phyloP scores from a whole-genome alignment of 2,329 filamentous ascomycete genomes.

The Amylocarpus encephaloides region DNA sequence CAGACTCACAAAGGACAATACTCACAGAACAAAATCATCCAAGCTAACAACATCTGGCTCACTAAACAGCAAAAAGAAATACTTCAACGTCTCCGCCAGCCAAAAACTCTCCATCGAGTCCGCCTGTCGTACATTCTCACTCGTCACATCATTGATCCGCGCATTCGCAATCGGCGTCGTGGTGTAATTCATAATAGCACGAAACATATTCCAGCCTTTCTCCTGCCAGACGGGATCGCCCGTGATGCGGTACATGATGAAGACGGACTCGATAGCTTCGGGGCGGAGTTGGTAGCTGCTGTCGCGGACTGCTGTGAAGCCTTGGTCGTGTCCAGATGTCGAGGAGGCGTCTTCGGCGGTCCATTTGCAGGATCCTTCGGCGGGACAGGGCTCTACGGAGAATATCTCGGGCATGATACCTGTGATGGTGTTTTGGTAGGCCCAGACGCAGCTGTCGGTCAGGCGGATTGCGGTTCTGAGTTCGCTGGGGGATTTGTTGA shows the following conservation, averaged over 20 bases:
- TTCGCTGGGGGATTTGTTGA: conserved; percentile 49
- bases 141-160: conserved; percentile 35
- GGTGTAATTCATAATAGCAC: conserved; percentile 36
- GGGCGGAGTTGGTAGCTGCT: conserved; percentile 32
- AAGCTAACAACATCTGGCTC: conserved; percentile 47
- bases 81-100: conserved; percentile 59
- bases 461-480: conserved; percentile 50
- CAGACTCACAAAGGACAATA: not conserved
- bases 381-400: conserved; percentile 32
- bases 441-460: conserved; percentile 57
- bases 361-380: conserved; percentile 19
- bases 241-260: conserved; percentile 43
- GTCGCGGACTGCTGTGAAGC: conserved; percentile 9
- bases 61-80: conserved; percentile 46
- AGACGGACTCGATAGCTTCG: conserved; percentile 62
- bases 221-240: conserved; percentile 31
- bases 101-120: conserved; percentile 55
- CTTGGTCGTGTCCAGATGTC: conserved; percentile 8
- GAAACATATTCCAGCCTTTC: conserved; percentile 41
- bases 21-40: conserved; percentile 48
- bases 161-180: conserved; percentile 37
- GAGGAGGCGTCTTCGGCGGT: conserved; percentile 6
- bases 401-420: conserved; percentile 56
- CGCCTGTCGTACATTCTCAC: conserved; percentile 21
- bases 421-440: conserved; percentile 48